Evolutionary conservation across 257 asterid genomes (phyloP).

Genomic region (Voacanga thouarsii): DNA sequence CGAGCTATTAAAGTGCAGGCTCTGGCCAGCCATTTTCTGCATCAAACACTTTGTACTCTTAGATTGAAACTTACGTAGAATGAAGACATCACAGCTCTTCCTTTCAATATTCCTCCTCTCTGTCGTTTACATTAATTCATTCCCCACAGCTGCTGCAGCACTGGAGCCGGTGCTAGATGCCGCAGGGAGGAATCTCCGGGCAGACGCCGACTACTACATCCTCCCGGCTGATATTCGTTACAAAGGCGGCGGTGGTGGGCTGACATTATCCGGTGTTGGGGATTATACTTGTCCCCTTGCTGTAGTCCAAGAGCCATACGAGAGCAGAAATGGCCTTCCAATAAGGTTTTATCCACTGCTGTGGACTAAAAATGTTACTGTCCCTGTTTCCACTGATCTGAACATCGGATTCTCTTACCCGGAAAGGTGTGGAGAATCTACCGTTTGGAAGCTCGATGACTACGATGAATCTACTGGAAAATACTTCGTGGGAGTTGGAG

Average conservation of each 20-base stretch:
- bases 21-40: no score
- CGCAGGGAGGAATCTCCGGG: not conserved
- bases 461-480: not conserved
- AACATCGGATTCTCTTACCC: not conserved
- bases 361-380: not conserved
- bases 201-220: constrained; percentile 1
- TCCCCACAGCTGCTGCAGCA: not conserved
- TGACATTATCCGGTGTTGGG: not conserved
- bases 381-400: constrained; percentile 12
- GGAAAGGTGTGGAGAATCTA: not conserved
- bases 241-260: not conserved
- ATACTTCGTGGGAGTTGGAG: not conserved
- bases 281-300: no score
- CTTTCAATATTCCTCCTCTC: not conserved
- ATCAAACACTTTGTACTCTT: not conserved
- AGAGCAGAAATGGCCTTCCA: not conserved
- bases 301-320: not conserved
- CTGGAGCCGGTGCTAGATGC: not conserved
- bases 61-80: not conserved
- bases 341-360: not conserved
- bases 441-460: not conserved
- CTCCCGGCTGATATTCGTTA: not conserved
- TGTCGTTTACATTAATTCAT: not conserved
- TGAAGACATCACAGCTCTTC: constrained; percentile 19
- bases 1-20: no score